Base-by-base conservation (phyloP, 116 monocot genomes). In the Phalaenopsis hybrid region DNA sequence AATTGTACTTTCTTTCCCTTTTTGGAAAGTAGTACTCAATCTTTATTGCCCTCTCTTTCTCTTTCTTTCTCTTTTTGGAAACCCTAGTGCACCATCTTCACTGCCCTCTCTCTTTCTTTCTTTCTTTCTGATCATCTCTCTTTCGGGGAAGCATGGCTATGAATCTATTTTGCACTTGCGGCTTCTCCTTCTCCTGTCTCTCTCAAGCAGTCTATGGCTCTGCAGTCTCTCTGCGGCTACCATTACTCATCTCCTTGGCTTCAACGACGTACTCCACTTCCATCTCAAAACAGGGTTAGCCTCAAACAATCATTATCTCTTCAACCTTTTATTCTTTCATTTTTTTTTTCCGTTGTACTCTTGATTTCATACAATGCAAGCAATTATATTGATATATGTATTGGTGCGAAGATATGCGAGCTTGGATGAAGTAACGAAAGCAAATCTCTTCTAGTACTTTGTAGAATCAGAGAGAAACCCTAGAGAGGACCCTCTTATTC, bases 231-330 rank as follows among this genome's bases (percentile, higher is more conserved):
- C 82, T 17, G 76, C 61, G 5, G 58, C 59, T 4, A 81, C 52
- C 33, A 13, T 82, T 6, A 82, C 82, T 76, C 61, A 82, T 82
- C 82, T 82, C 31, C 82, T 76, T 41, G 79, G 84, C 46, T 84
- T 79, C 46, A 21, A 28, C 5, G 79, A 74, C 6, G 44, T 74
- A 6, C 84, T 84, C 46, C 84, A 74, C 11, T 84, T 84, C 61
- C 50, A 79, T 59, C 43, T 84, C 11, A 70, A 83, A 75, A 83
- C 83, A 3, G 83, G 83, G 83, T 83, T 49, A 23, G n/a, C 12
- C 48, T 28, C 12, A 15, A 20, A 20, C 16, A 10, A 70, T 44
- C 4, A 41, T 41, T 4, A 41, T 41, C 45, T 75, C 45, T n/a
- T 75, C 44, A 44, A 45, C 6, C 12, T 75, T n/a, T 45, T 34